Percentiles rank a stretch among this genome's conserved stretches.
Evolutionary conservation across 352 stramenopile species (phyloP).

Genomic region (Pythium grandisporangium): DNA sequence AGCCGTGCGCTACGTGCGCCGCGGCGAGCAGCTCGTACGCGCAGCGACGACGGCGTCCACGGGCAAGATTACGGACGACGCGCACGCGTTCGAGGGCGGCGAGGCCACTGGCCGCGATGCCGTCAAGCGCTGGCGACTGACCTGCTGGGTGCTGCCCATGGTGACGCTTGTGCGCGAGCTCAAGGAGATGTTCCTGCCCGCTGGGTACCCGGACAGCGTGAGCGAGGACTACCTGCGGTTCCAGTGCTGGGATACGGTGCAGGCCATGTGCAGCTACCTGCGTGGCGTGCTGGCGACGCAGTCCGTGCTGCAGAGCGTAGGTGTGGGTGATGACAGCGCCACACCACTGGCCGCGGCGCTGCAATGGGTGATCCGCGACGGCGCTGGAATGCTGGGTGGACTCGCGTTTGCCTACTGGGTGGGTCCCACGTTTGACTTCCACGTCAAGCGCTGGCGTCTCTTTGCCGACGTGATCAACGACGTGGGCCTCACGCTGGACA

Average conservation of each 20-base stretch:
- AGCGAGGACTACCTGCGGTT: constrained; percentile 91
- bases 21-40: constrained; percentile 19
- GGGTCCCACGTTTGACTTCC: constrained; percentile 86
- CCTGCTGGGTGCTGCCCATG: too few species aligned
- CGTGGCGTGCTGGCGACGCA: constrained; percentile 89
- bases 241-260: constrained; percentile 93
- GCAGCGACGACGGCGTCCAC: too few species aligned
- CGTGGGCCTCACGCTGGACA: constrained; percentile 88
- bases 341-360: constrained; percentile 65
- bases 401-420: constrained; percentile 92
- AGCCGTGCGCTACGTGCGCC: constrained; percentile 34
- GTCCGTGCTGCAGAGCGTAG: constrained; percentile 89
- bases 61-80: too few species aligned
- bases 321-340: constrained; percentile 85
- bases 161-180: constrained; percentile 50
- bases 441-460: constrained; percentile 95
- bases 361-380: constrained; percentile 70
- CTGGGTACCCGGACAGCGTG: constrained; percentile 78
- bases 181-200: constrained; percentile 82
- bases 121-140: too few species aligned
- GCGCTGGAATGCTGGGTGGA: constrained; percentile 83
- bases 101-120: too few species aligned
- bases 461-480: constrained; percentile 97
- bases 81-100: too few species aligned
- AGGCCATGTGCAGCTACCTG: constrained; percentile 94